phyloP scores from a whole-genome alignment of 2,329 filamentous ascomycete genomes.

The Blastomyces gilchristii region DNA sequence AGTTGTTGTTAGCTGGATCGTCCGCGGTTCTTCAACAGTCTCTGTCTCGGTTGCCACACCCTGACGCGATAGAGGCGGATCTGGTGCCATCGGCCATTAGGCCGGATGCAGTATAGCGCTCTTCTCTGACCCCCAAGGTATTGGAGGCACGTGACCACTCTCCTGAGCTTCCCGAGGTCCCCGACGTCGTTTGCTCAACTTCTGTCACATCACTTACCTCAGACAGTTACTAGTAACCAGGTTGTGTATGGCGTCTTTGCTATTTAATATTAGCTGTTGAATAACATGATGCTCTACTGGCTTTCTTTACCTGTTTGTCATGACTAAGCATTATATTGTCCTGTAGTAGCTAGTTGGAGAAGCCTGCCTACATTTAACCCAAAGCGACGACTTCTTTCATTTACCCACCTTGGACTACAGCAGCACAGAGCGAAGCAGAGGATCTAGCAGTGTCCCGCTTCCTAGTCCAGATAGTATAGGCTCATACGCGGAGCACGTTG shows the following conservation, averaged over 20 bases:
- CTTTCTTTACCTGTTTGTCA: too few relatives aligned
- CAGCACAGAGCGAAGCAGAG: neutral
- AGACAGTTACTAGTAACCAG: too few relatives aligned
- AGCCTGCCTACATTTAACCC: too few relatives aligned
- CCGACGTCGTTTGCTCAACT: too few relatives aligned
- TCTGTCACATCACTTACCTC: neutral
- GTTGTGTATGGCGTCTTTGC: too few relatives aligned
- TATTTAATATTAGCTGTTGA: too few relatives aligned
- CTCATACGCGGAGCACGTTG: neutral
- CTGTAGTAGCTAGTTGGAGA: neutral
- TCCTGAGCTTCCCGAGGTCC: too few relatives aligned
- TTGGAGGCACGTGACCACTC: too few relatives aligned
- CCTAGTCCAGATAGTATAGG: neutral
- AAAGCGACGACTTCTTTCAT: too few relatives aligned
- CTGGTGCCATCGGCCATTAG: slow-evolving; percentile 9
- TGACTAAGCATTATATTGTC: neutral
- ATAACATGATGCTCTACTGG: too few relatives aligned
- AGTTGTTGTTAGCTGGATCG: too few relatives aligned
- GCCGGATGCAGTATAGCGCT: neutral
- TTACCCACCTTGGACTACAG: neutral
- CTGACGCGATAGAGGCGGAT: slow-evolving; percentile 10
- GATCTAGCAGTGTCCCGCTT: neutral
- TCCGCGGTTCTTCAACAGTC: too few relatives aligned
- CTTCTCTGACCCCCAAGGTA: neutral
- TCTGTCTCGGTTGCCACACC: slow-evolving; percentile 1